phyloP scores from a whole-genome alignment of 2,329 filamentous ascomycete species.

The Knoxdaviesia capensis region DNA sequence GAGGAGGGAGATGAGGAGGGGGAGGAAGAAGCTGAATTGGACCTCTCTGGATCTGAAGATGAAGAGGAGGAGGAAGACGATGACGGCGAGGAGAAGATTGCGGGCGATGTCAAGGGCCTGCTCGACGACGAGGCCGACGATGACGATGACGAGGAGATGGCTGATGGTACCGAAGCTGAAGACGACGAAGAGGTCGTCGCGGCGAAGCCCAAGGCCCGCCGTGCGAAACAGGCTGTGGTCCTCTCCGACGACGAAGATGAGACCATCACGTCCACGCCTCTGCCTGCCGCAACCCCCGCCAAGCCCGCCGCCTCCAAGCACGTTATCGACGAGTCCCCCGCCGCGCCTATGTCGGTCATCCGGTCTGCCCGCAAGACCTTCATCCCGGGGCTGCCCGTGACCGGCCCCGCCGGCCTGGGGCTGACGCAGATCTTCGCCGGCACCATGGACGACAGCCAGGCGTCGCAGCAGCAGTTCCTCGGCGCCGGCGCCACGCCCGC shows the following conservation, averaged over 20 bases:
- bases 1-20: constrained; percentile 18
- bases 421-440: constrained; percentile 82
- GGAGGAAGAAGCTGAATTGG: constrained; percentile 11
- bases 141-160: constrained; percentile 13
- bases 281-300: neutral
- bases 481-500: constrained; percentile 12
- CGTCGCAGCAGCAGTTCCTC: constrained; percentile 1
- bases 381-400: constrained; percentile 46
- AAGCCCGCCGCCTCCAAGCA: constrained; percentile 15
- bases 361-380: constrained; percentile 49
- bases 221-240: constrained; percentile 28
- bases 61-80: constrained; percentile 15
- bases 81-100: constrained; percentile 14
- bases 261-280: constrained; percentile 14
- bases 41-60: constrained; percentile 5
- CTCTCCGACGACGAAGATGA: constrained; percentile 50
- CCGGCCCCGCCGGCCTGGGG: constrained; percentile 44
- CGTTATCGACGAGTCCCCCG: constrained; percentile 21
- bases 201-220: constrained; percentile 20
- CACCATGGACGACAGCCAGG: constrained; percentile 54
- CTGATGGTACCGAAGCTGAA: constrained; percentile 12
- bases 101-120: constrained; percentile 10
- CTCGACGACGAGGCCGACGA: constrained; percentile 18
- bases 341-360: constrained; percentile 41
- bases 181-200: constrained; percentile 18